Conservation (phyloP, 305 asterid genomes). For the Plantago lanceolata region DNA sequence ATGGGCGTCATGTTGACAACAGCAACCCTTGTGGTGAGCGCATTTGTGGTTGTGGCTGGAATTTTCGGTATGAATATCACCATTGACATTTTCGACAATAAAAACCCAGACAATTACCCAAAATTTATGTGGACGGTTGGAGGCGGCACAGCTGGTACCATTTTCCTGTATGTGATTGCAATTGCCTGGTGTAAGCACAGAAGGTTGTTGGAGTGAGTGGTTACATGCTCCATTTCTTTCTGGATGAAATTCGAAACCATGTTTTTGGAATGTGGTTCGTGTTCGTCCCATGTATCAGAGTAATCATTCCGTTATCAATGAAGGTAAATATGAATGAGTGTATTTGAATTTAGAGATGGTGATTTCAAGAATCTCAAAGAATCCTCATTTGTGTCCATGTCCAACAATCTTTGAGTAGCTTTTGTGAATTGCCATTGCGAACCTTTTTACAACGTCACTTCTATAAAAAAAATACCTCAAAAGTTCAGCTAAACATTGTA, state of each 20-base stretch:
- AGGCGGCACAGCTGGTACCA: slow-evolving; percentile 56
- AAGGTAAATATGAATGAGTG: background rate
- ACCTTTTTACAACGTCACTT: too few relatives aligned
- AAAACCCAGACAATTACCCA: slow-evolving; percentile 41
- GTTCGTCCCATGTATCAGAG: background rate
- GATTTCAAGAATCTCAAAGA: background rate
- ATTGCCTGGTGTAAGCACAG: slow-evolving; percentile 80
- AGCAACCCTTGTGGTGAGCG: slow-evolving; percentile 83
- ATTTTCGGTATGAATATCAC: slow-evolving; percentile 76
- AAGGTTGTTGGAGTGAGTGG: slow-evolving; percentile 53
- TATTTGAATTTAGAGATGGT: background rate
- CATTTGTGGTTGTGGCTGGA: slow-evolving; percentile 86
- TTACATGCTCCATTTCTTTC: background rate
- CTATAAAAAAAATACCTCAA: too few relatives aligned
- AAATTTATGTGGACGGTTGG: slow-evolving; percentile 80
- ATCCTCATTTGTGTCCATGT: too few relatives aligned
- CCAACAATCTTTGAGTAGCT: too few relatives aligned
- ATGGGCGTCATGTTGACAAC: slow-evolving; percentile 96
- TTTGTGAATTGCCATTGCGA: too few relatives aligned
- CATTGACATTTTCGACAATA: slow-evolving; percentile 46
- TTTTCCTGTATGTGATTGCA: slow-evolving; percentile 67
- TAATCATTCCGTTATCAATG: too few relatives aligned
- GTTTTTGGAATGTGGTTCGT: background rate
- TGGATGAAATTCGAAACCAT: slow-evolving; percentile 1
- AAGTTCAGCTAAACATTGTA: too few relatives aligned